phyloP scores from a whole-genome alignment of 2,329 filamentous ascomycete species.

The Aspergillus thermomutatus region DNA sequence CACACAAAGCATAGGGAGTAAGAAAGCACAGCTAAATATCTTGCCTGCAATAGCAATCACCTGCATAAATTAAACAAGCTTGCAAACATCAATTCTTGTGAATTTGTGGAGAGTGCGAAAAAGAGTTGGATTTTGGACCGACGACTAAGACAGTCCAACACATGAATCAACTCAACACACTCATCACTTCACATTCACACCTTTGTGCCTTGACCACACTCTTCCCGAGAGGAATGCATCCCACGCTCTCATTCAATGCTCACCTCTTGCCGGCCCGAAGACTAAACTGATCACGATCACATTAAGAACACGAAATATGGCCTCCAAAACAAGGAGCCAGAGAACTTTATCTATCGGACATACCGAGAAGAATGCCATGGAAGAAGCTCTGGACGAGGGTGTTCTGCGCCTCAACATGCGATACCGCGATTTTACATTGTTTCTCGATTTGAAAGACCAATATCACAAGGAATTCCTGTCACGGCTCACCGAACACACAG shows the following conservation, averaged over 20 bases:
- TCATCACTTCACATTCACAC: background rate
- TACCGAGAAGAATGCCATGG: conserved; percentile 4
- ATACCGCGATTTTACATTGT: conserved; percentile 18
- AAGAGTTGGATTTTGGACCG: background rate
- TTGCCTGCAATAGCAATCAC: background rate
- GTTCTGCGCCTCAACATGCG: conserved; percentile 8
- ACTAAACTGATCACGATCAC: background rate
- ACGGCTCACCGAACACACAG: conserved; percentile 9
- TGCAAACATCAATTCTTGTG: background rate
- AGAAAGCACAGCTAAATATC: background rate
- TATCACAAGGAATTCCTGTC: conserved; percentile 15
- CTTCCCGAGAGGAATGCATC: background rate
- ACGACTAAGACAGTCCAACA: background rate
- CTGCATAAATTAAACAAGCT: background rate
- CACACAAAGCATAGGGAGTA: background rate
- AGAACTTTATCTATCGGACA: background rate
- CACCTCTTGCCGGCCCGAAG: background rate
- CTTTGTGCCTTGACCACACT: background rate
- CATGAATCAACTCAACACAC: background rate
- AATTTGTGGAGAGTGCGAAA: background rate
- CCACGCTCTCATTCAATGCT: background rate
- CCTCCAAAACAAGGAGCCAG: background rate
- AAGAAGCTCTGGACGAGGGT: conserved; percentile 9
- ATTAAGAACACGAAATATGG: background rate
- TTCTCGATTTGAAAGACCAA: conserved; percentile 20